These are phyloP conservation scores for Stipa capillata DNA, from an alignment of 176 grass and related monocot species.

Conservation along the genomic window DNA sequence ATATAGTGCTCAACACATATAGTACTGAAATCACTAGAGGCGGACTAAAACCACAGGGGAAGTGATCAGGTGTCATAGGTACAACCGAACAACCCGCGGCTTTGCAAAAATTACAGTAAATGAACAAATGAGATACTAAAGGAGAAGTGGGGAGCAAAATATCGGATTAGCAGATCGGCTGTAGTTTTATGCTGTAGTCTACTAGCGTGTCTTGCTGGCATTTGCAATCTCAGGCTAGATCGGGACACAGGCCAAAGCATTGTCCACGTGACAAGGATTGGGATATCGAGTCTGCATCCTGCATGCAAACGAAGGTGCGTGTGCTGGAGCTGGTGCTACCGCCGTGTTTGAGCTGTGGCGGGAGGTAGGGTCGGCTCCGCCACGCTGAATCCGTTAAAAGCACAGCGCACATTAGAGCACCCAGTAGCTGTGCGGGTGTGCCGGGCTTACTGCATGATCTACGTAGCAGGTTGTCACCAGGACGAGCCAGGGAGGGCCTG, in stretches of 20 bases:
- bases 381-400: conserved; percentile 41
- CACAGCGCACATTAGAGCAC: conserved; percentile 46
- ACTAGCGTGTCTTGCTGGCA: neutral
- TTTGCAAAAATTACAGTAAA: conserved; percentile 13
- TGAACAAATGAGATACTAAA: conserved; percentile 12
- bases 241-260: conserved; percentile 7
- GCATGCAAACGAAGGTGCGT: neutral
- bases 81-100: neutral
- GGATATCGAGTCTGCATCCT: neutral
- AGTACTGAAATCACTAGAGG: conserved; percentile 5
- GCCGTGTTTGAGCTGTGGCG: conserved; percentile 8
- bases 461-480: conserved; percentile 33
- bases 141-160: neutral
- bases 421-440: conserved; percentile 41
- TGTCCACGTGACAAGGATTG: conserved; percentile 9
- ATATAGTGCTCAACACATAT: conserved; percentile 26
- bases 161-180: conserved; percentile 13
- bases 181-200: too few relatives aligned
- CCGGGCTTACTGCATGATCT: neutral
- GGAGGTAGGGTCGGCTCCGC: conserved; percentile 49
- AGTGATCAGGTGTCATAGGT: conserved; percentile 10
- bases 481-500: conserved; percentile 33
- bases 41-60: too few relatives aligned
- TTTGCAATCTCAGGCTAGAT: conserved; percentile 29
- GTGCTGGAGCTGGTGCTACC: conserved; percentile 16